These are phyloP conservation scores for Phaffia rhodozyma DNA, from an alignment of 1,284 basidiomycete species.

Conservation along the genomic window DNA sequence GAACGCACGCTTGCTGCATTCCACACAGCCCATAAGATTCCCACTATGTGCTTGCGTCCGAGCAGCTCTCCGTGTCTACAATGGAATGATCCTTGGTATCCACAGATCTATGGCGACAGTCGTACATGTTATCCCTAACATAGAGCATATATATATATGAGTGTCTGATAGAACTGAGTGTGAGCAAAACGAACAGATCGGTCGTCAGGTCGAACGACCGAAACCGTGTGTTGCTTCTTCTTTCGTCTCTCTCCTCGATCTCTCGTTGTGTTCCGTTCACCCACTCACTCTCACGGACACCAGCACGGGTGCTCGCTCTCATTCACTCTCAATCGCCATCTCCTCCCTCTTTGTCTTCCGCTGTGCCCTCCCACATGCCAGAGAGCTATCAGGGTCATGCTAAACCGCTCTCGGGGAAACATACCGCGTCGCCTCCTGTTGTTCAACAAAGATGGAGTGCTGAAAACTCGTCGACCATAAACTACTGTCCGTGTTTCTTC, in stretches of 20 bases:
- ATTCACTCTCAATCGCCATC: neutral
- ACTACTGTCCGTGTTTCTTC: too few species aligned
- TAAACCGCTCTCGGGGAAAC: too few species aligned
- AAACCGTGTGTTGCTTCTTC: neutral
- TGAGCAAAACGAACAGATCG: neutral
- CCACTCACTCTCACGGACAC: neutral
- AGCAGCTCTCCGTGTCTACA: neutral
- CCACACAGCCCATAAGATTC: too few species aligned
- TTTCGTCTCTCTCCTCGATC: neutral
- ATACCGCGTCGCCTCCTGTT: too few species aligned
- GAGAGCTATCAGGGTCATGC: neutral
- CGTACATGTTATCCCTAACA: neutral
- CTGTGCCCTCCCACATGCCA: neutral
- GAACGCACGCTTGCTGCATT: too few species aligned
- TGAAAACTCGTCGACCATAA: too few species aligned
- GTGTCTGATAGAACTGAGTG: neutral
- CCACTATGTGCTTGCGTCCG: neutral
- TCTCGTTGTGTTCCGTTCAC: neutral
- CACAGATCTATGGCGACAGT: neutral
- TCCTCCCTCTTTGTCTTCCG: neutral
- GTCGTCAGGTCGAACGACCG: neutral
- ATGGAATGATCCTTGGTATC: neutral
- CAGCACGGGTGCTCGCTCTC: neutral
- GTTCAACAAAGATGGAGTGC: too few species aligned
- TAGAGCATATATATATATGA: neutral